These are phyloP conservation scores for Phytophthora pisi DNA, from an alignment of 352 stramenopile genomes.

Conservation along the genomic window DNA sequence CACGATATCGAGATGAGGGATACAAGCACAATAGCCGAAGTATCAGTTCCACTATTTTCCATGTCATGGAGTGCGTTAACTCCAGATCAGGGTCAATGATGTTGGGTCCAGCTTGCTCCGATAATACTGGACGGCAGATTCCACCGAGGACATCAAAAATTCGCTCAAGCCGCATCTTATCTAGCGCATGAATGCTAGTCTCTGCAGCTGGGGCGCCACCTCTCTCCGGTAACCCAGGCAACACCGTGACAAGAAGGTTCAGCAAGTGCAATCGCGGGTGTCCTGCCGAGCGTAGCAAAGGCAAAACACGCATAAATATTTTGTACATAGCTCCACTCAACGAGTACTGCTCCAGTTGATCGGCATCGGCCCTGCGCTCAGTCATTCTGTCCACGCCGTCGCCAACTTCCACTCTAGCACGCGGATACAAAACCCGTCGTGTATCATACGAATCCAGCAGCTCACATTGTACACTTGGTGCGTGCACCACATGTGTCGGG, in stretches of 20 bases:
- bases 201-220: not conserved
- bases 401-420: slow-evolving; percentile 17
- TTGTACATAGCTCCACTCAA: slow-evolving; percentile 47
- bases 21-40: slow-evolving; percentile 44
- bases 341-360: slow-evolving; percentile 39
- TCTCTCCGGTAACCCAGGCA: slow-evolving; percentile 43
- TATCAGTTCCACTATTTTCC: slow-evolving; percentile 52
- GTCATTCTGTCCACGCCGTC: not conserved
- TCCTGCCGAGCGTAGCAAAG: slow-evolving; percentile 45
- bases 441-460: slow-evolving; percentile 40
- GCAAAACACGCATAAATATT: slow-evolving; percentile 56
- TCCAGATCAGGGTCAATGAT: slow-evolving; percentile 30
- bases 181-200: slow-evolving; percentile 21
- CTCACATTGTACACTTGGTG: slow-evolving; percentile 24
- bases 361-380: not conserved
- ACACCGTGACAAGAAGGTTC: slow-evolving; percentile 51
- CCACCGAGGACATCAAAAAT: slow-evolving; percentile 46
- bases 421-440: slow-evolving; percentile 43
- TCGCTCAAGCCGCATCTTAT: slow-evolving; percentile 48
- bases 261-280: slow-evolving; percentile 66
- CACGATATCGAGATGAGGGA: slow-evolving; percentile 36
- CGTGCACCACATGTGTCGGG: slow-evolving; percentile 49
- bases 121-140: slow-evolving; percentile 35
- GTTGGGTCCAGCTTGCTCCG: slow-evolving; percentile 4
- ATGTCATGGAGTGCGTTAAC: slow-evolving; percentile 30